Evolutionary conservation across 306 rosid genomes (phyloP).

Genomic region (Medicago truncatula): MtrunA17r5.0-ANR NC_053045.1:27733501-27734000

Average conservation of each 20-base stretch:
- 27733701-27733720: constrained; percentile 64
- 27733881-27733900: constrained; percentile 40
- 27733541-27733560: constrained; percentile 83
- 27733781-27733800: constrained; percentile 45
- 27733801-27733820: constrained; percentile 53
- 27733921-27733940: no score
- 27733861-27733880: constrained; percentile 62
- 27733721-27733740: constrained; percentile 52
- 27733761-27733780: constrained; percentile 67
- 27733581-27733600: constrained; percentile 58
- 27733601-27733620: constrained; percentile 51
- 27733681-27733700: constrained; percentile 61
- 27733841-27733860: constrained; percentile 68
- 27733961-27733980: constrained; percentile 46
- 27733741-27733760: constrained; percentile 57
- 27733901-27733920: background rate
- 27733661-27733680: constrained; percentile 67
- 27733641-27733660: constrained; percentile 59
- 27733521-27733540: constrained; percentile 73
- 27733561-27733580: constrained; percentile 64
- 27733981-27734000: constrained; percentile 34
- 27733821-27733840: constrained; percentile 54
- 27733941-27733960: no score
- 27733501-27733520: constrained; percentile 69
- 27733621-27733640: constrained; percentile 45